Conservation (phyloP, 2,329 filamentous ascomycete genomes). For the Aspergillus sojae region DNA sequence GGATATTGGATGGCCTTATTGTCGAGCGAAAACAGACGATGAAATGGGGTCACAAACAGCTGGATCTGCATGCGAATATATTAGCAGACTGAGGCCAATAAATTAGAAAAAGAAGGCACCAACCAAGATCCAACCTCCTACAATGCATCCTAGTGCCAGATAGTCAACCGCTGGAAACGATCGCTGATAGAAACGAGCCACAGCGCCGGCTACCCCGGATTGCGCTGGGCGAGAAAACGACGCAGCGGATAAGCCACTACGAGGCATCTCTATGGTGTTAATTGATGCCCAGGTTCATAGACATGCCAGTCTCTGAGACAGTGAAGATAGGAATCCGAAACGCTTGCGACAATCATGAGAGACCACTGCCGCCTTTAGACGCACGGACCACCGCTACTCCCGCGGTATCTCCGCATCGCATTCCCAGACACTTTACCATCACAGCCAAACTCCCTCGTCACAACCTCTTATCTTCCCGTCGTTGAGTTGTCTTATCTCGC, state of each 20-base stretch:
- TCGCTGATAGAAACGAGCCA: slow-evolving; percentile 61
- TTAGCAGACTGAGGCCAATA: slow-evolving; percentile 1
- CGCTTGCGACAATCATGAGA: neutral
- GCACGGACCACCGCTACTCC: slow-evolving; percentile 23
- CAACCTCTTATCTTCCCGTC: neutral
- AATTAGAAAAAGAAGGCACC: slow-evolving; percentile 14
- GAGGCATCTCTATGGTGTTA: slow-evolving; percentile 28
- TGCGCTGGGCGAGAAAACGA: slow-evolving; percentile 26
- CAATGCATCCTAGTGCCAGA: slow-evolving; percentile 72
- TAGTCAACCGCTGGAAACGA: slow-evolving; percentile 89
- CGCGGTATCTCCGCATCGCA: slow-evolving; percentile 22
- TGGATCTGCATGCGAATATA: slow-evolving; percentile 53
- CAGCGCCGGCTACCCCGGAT: slow-evolving; percentile 48
- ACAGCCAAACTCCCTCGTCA: neutral
- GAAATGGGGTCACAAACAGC: slow-evolving; percentile 78
- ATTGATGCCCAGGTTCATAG: neutral
- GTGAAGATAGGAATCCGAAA: neutral
- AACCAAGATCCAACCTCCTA: slow-evolving; percentile 59
- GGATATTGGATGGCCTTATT: slow-evolving; percentile 84
- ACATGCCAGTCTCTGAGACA: neutral
- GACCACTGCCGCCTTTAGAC: neutral
- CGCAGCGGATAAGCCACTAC: slow-evolving; percentile 29
- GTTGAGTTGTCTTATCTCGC: too few species aligned
- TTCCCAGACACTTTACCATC: neutral
- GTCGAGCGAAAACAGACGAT: slow-evolving; percentile 90